Percentiles rank a stretch among this genome's conserved stretches.
phyloP scores from a whole-genome alignment of 805 yeast species.

The Starmerella geochares region DNA sequence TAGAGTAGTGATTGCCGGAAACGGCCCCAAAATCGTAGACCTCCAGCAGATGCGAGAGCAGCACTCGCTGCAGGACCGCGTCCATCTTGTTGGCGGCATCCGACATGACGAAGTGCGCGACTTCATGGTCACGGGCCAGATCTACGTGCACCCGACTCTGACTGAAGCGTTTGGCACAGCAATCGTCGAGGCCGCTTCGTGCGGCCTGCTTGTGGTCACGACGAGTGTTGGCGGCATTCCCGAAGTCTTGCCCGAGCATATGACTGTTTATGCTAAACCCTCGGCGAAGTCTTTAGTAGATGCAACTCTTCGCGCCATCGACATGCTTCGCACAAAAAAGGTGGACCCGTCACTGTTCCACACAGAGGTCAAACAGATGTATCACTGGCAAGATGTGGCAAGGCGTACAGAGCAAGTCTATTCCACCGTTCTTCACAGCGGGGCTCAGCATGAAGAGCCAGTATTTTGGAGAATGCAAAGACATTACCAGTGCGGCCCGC shows the following conservation, averaged over 20 bases:
- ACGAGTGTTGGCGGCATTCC: conserved; percentile 97
- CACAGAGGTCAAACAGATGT: conserved; percentile 65
- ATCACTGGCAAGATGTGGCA: conserved; percentile 88
- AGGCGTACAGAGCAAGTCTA: conserved; percentile 75
- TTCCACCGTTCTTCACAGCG: conserved; percentile 28
- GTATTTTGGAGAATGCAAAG: conserved; percentile 50
- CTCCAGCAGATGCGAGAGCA: conserved; percentile 91
- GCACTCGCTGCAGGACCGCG: conserved; percentile 75
- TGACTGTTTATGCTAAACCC: conserved; percentile 87
- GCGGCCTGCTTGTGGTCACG: conserved; percentile 86
- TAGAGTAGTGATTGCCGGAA: conserved; percentile 83
- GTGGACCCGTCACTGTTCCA: conserved; percentile 73
- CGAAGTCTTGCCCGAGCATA: conserved; percentile 83
- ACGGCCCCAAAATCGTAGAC: conserved; percentile 91
- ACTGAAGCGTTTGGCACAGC: conserved; percentile 99
- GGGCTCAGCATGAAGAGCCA: conserved; percentile 37
- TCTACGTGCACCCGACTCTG: conserved; percentile 82
- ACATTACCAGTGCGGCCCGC: conserved; percentile 52
- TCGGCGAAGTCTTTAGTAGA: conserved; percentile 72
- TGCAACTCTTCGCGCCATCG: conserved; percentile 63
- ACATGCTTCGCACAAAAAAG: conserved; percentile 42
- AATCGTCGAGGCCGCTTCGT: conserved; percentile 92
- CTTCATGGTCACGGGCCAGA: conserved; percentile 87
- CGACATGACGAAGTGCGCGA: conserved; percentile 88
- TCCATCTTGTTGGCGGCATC: conserved; percentile 73